These are phyloP conservation scores for Uronychia setigera DNA, from an alignment of 73 alveolate genomes.

Conservation along the genomic window DNA sequence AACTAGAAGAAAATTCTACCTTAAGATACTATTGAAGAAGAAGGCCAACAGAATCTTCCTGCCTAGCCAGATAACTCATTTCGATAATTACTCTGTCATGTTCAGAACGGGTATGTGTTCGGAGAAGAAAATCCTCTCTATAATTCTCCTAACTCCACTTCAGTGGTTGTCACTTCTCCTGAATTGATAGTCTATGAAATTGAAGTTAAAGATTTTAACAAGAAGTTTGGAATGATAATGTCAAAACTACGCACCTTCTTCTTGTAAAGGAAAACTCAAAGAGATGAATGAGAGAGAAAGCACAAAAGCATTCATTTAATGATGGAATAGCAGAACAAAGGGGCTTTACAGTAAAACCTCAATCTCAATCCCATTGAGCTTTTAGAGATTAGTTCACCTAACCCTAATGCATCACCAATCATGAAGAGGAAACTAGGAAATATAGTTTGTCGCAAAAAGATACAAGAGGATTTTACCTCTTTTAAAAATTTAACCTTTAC, in stretches of 20 bases:
- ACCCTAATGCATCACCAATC: neutral
- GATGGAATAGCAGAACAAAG: neutral
- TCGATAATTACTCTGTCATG: neutral
- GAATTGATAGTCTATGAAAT: neutral
- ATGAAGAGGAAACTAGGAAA: neutral
- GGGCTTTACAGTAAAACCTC: neutral
- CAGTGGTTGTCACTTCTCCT: neutral
- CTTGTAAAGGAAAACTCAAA: neutral
- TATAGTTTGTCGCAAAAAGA: neutral
- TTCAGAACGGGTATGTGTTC: neutral
- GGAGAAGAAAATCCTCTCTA: neutral
- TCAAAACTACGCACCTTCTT: neutral
- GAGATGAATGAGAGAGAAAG: neutral
- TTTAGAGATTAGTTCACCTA: neutral
- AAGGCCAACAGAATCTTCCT: neutral
- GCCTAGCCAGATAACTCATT: neutral
- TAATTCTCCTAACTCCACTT: neutral
- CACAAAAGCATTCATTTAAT: neutral
- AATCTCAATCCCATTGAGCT: neutral
- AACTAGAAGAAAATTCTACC: neutral
- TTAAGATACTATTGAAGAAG: neutral
- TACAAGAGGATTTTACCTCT: too few relatives aligned
- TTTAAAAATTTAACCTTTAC: neutral
- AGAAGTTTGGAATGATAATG: neutral
- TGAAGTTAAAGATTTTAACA: neutral